Conservation (phyloP, 352 stramenopile species). For the Globisporangium acanthophoron region DNA sequence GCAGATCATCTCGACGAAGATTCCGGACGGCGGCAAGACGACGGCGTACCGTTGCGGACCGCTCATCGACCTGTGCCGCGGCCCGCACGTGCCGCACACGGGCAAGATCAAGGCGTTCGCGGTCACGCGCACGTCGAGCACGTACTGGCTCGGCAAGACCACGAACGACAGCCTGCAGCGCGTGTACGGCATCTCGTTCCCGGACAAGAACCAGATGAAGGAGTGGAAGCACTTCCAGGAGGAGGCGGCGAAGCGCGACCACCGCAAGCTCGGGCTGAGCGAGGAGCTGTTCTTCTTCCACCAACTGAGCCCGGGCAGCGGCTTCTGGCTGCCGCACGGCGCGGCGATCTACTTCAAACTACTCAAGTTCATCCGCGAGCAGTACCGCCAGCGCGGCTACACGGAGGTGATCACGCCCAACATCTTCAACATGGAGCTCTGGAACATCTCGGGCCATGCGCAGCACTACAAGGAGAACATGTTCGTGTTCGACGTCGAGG, state of each 20-base stretch:
- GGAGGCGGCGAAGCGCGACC: slow-evolving; percentile 95
- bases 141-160: slow-evolving; percentile 96
- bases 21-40: slow-evolving; percentile 94
- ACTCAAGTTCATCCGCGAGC: slow-evolving; percentile 66
- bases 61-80: slow-evolving; percentile 97
- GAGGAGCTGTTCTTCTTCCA: slow-evolving; percentile 97
- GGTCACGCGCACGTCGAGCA: slow-evolving; percentile 91
- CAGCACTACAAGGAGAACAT: slow-evolving; percentile 97
- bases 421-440: slow-evolving; percentile 97
- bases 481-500: slow-evolving; percentile 89
- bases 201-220: slow-evolving; percentile 83
- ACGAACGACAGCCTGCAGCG: slow-evolving; percentile 95
- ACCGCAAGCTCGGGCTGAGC: slow-evolving; percentile 90
- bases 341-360: slow-evolving; percentile 98
- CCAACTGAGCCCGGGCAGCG: slow-evolving; percentile 92
- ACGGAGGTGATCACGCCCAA: slow-evolving; percentile 96
- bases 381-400: slow-evolving; percentile 91
- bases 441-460: slow-evolving; percentile 96
- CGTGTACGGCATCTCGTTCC: slow-evolving; percentile 97
- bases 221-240: slow-evolving; percentile 88
- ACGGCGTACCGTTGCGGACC: slow-evolving; percentile 97
- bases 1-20: slow-evolving; percentile 94
- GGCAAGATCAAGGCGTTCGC: slow-evolving; percentile 94
- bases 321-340: slow-evolving; percentile 98
- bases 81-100: slow-evolving; percentile 94